Percentiles rank a stretch among this genome's conserved stretches.
phyloP scores from a whole-genome alignment of 257 asterid genomes.

The Fraxinus pennsylvanica region DNA sequence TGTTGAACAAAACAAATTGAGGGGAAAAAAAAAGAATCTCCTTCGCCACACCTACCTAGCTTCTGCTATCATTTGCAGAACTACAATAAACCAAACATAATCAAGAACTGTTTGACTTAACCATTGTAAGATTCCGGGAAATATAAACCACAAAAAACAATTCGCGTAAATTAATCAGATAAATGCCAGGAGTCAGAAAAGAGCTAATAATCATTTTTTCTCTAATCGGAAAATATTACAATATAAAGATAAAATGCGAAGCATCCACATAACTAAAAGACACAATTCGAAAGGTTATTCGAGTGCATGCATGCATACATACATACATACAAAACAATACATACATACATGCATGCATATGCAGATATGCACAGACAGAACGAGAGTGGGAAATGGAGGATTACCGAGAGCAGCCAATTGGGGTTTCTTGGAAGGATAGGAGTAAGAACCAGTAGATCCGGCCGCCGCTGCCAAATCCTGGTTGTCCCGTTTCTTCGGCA shows the following conservation, averaged over 20 bases:
- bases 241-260: background rate
- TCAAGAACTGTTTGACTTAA: background rate
- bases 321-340: background rate
- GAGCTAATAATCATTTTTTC: background rate
- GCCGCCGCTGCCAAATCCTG: constrained; percentile 13
- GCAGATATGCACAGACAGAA: background rate
- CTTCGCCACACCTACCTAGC: background rate
- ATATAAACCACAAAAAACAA: background rate
- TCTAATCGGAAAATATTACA: background rate
- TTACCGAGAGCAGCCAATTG: background rate
- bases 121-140: background rate
- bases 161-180: background rate
- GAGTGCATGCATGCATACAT: background rate
- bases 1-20: background rate
- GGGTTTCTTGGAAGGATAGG: background rate
- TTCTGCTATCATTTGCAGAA: background rate
- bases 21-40: background rate
- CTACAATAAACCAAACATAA: background rate
- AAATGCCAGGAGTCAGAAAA: background rate
- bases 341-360: background rate
- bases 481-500: constrained; percentile 7
- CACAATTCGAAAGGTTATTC: background rate
- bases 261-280: background rate
- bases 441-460: constrained; percentile 1
- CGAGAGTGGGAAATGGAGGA: background rate